phyloP scores from a whole-genome alignment of 768 basidiomycete genomes.

The Trametes maxima region DNA sequence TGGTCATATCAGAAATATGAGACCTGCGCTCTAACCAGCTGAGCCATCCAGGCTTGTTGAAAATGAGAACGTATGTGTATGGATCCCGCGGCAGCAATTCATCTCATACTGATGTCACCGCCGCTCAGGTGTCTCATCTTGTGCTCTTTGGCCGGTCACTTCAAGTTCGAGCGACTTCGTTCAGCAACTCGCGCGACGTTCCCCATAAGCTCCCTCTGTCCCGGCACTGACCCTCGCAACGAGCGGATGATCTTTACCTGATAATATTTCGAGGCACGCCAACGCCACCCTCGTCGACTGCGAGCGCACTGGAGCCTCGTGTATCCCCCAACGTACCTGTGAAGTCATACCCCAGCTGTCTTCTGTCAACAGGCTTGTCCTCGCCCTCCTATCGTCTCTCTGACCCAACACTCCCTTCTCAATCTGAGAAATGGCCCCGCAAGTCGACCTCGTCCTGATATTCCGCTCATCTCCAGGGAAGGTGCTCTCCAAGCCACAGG shows the following conservation, averaged over 20 bases:
- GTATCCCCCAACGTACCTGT: conserved; percentile 14
- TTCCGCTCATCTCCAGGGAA: conserved; percentile 59
- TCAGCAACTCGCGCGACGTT: not conserved
- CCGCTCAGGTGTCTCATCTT: not conserved
- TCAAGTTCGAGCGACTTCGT: not conserved
- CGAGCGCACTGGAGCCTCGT: conserved; percentile 13
- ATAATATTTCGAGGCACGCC: not conserved
- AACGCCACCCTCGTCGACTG: not conserved
- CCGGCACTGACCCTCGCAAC: not conserved
- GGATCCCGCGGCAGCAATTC: no score
- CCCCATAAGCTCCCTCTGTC: not conserved
- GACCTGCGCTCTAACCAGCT: conserved; percentile 27
- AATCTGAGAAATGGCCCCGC: conserved; percentile 43
- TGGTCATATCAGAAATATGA: conserved; percentile 18
- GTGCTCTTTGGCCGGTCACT: not conserved
- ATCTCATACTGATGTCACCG: not conserved
- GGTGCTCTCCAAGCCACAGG: conserved; percentile 61
- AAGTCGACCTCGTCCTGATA: conserved; percentile 74
- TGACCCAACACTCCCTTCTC: not conserved
- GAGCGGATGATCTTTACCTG: no score
- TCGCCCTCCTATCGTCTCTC: not conserved
- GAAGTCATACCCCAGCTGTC: conserved; percentile 19
- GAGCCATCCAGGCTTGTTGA: conserved; percentile 21
- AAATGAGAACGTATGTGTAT: no score
- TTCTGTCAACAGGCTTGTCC: not conserved